Conservation (phyloP, 352 stramenopile species). For the Globisporangium irregulare region DNA sequence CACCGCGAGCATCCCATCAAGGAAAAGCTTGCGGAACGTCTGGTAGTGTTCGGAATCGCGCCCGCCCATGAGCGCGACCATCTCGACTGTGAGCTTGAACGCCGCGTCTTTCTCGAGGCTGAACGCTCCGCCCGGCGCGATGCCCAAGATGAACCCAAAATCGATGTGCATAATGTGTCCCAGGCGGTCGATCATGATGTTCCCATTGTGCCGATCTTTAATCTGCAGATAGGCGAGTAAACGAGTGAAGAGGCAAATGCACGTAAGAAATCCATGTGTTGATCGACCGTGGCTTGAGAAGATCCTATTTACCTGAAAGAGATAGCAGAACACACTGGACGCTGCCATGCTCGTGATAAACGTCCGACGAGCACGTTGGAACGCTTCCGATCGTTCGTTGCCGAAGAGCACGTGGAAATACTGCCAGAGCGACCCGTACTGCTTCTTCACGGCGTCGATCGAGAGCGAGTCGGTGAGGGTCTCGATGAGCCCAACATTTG, state of each 20-base stretch:
- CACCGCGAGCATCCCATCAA: conserved; percentile 89
- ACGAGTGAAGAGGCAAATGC: too few species aligned
- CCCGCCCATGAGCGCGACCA: conserved; percentile 92
- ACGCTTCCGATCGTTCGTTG: conserved; percentile 34
- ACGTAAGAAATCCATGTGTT: background rate
- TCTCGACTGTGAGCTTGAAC: conserved; percentile 96
- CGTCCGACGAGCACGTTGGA: conserved; percentile 79
- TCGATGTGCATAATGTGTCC: conserved; percentile 96
- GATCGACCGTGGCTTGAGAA: background rate
- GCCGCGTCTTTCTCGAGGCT: conserved; percentile 89
- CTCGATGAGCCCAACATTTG: conserved; percentile 90
- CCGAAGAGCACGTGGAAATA: conserved; percentile 70
- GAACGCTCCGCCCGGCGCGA: conserved; percentile 91
- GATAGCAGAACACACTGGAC: conserved; percentile 92
- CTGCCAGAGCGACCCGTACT: conserved; percentile 47
- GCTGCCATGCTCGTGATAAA: conserved; percentile 90
- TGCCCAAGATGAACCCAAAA: conserved; percentile 96
- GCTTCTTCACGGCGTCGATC: conserved; percentile 90
- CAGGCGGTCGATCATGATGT: conserved; percentile 92
- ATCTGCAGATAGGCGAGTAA: conserved; percentile 27
- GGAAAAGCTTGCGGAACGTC: conserved; percentile 86
- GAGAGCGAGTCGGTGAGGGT: conserved; percentile 90
- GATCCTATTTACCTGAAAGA: conserved; percentile 57
- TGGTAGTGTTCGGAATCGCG: conserved; percentile 64
- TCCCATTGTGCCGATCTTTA: conserved; percentile 96